Conservation (phyloP, 352 stramenopile genomes). For the Poterioochromonas sp. region DNA sequence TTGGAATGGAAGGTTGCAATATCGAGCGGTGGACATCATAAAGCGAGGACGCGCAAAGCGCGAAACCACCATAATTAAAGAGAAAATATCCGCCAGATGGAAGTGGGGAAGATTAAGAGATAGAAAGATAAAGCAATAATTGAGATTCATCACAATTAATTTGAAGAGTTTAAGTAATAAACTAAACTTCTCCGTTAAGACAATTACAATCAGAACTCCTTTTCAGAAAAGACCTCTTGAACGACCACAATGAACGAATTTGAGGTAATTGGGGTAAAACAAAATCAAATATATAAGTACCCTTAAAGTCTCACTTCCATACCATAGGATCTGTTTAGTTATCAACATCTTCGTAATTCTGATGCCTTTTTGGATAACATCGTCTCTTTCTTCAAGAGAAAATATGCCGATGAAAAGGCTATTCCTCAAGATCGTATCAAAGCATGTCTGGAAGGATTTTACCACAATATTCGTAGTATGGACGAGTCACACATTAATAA, state of each 20-base stretch:
- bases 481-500: conserved; percentile 4
- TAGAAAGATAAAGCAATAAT: not conserved
- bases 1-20: no score
- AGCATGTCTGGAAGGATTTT: not conserved
- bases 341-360: conserved; percentile 2
- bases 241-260: not conserved
- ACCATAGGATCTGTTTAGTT: conserved; percentile 3
- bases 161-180: conserved; percentile 1
- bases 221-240: not conserved
- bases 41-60: no score
- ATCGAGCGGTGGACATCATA: no score
- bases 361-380: conserved; percentile 4
- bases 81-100: no score
- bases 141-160: not conserved
- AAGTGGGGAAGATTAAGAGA: no score
- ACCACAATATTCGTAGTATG: not conserved
- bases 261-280: not conserved
- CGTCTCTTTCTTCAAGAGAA: not conserved
- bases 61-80: no score
- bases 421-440: conserved; percentile 4
- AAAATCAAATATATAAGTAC: not conserved
- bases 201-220: not conserved
- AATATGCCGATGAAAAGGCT: conserved; percentile 5
- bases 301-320: not conserved
- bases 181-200: not conserved